Conservation (phyloP, 1,284 basidiomycete genomes). For the Xerocomus nothofagi region DNA sequence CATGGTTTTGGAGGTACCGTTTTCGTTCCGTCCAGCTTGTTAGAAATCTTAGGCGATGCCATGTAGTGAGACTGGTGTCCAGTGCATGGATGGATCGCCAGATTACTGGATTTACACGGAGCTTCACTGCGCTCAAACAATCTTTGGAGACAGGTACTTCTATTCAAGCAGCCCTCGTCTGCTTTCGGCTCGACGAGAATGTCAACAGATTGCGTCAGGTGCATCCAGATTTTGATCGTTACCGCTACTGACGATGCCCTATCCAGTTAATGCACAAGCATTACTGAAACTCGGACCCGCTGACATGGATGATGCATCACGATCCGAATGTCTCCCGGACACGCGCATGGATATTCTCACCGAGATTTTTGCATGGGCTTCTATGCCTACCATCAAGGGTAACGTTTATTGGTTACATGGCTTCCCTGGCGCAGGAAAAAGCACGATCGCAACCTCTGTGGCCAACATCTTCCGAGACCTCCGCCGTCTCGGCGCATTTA, state of each 20-base stretch:
- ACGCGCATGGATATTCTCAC: conserved; percentile 34
- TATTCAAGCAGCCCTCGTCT: conserved; percentile 26
- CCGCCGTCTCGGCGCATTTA: conserved; percentile 33
- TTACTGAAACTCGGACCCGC: conserved; percentile 27
- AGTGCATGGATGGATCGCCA: conserved; percentile 25
- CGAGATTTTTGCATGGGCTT: conserved; percentile 27
- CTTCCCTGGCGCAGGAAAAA: conserved; percentile 36
- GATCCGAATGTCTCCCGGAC: conserved; percentile 31
- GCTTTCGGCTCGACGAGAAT: conserved; percentile 33
- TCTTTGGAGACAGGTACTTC: conserved; percentile 26
- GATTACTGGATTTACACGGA: conserved; percentile 22
- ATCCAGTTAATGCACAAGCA: conserved; percentile 23
- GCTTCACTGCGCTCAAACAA: conserved; percentile 27
- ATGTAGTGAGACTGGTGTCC: conserved; percentile 15
- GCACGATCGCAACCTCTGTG: conserved; percentile 33
- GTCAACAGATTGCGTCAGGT: conserved; percentile 26
- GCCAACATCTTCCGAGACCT: conserved; percentile 31
- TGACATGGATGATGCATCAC: conserved; percentile 32
- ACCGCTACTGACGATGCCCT: conserved; percentile 3
- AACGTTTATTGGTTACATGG: conserved; percentile 37
- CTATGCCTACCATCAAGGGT: conserved; percentile 14
- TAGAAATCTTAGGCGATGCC: not conserved
- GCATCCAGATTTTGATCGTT: not conserved
- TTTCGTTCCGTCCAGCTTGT: not conserved
- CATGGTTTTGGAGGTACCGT: conserved; percentile 33